Conservation (phyloP, 139 green algal genomes). For the Chlorokybus atmophyticus region DNA sequence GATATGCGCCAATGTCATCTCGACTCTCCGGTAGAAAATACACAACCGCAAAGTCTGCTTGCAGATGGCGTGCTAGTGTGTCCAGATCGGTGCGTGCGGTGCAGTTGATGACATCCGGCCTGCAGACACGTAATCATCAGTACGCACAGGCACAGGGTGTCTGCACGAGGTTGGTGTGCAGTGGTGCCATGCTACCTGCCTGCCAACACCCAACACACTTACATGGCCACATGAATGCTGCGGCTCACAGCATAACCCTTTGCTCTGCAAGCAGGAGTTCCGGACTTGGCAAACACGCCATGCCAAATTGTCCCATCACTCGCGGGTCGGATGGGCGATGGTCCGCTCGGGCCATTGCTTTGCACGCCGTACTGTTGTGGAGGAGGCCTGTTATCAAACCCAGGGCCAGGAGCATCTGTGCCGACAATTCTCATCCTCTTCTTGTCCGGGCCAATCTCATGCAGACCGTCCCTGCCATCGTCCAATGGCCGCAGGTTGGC, state of each 20-base stretch:
- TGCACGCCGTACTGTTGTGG: too few relatives aligned
- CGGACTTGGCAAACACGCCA: slow-evolving; percentile 16
- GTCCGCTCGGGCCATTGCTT: too few relatives aligned
- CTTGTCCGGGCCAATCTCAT: too few relatives aligned
- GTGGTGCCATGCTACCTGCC: neutral
- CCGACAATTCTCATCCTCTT: too few relatives aligned
- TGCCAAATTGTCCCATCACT: slow-evolving; percentile 11
- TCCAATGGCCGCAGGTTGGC: too few relatives aligned
- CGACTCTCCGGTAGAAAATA: slow-evolving; percentile 12
- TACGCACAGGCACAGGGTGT: neutral
- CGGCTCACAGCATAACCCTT: slow-evolving; percentile 13
- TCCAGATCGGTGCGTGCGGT: slow-evolving; percentile 20
- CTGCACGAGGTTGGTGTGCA: neutral
- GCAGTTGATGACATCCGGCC: slow-evolving; percentile 24
- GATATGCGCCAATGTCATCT: slow-evolving; percentile 12
- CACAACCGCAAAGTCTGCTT: slow-evolving; percentile 13
- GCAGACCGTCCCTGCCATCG: too few relatives aligned
- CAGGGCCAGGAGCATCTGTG: too few relatives aligned
- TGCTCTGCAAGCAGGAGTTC: slow-evolving; percentile 13
- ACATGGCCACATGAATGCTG: slow-evolving; percentile 14
- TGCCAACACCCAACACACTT: slow-evolving; percentile 1
- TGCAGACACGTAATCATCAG: slow-evolving; percentile 8
- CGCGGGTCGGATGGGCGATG: too few relatives aligned
- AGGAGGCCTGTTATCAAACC: too few relatives aligned
- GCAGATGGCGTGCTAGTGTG: slow-evolving; percentile 18